Evolutionary conservation across 345 rosid genomes (phyloP).

Genomic region (Eucalyptus sideroxylon): DNA sequence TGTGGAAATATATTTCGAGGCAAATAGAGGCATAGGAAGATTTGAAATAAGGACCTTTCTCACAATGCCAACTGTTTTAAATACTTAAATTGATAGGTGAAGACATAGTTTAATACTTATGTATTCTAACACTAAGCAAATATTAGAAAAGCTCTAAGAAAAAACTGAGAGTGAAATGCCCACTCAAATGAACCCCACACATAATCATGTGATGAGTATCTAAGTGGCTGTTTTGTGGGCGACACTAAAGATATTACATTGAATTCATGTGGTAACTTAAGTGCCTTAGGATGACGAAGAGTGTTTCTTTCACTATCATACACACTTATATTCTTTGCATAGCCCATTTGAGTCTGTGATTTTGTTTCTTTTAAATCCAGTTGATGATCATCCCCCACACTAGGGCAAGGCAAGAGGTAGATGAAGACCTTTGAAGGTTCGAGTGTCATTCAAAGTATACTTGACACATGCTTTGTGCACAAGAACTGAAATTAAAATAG

Average conservation of each 20-base stretch:
- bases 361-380: too few species aligned
- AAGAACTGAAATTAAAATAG: too few species aligned
- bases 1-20: neutral
- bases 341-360: too few species aligned
- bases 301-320: too few species aligned
- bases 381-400: too few species aligned
- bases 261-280: too few species aligned
- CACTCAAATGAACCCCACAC: neutral
- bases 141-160: neutral
- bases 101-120: neutral
- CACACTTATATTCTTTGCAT: too few species aligned
- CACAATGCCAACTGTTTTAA: neutral
- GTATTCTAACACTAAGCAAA: neutral
- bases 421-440: too few species aligned
- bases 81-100: neutral
- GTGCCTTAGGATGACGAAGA: too few species aligned
- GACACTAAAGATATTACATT: neutral
- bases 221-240: neutral
- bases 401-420: too few species aligned
- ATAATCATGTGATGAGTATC: neutral
- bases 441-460: too few species aligned
- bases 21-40: neutral
- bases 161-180: neutral
- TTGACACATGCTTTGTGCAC: too few species aligned
- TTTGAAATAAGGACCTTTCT: neutral